Conservation (phyloP, 2,329 filamentous ascomycete species). For the Eurotiales sp. region DNA sequence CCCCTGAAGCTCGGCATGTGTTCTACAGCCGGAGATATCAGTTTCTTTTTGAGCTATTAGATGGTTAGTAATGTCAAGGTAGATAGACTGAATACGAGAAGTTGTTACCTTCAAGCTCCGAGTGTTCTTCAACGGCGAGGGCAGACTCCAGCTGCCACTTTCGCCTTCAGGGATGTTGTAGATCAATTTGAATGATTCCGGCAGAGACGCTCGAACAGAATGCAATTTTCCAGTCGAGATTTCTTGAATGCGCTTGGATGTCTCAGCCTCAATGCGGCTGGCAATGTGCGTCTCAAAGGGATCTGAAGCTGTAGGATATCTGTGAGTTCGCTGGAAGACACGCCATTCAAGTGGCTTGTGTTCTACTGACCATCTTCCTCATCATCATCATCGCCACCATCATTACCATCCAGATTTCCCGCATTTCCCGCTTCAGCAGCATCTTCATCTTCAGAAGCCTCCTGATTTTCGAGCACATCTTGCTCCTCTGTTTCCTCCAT, state of each 20-base stretch:
- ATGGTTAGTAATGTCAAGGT: too few relatives aligned
- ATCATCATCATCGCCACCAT: slow-evolving; percentile 35
- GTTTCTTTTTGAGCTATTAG: slow-evolving; percentile 66
- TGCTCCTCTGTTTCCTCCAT: slow-evolving; percentile 36
- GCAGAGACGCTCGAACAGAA: slow-evolving; percentile 35
- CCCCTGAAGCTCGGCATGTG: slow-evolving; percentile 57
- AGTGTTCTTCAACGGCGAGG: slow-evolving; percentile 29
- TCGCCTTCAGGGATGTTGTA: slow-evolving; percentile 28
- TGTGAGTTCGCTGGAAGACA: neutral
- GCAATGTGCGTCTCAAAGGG: slow-evolving; percentile 81
- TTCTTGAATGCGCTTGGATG: slow-evolving; percentile 51
- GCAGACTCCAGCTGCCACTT: slow-evolving; percentile 21
- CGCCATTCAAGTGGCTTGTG: neutral
- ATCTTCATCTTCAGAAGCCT: slow-evolving; percentile 43
- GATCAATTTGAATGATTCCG: slow-evolving; percentile 29
- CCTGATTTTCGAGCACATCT: slow-evolving; percentile 46
- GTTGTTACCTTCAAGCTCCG: slow-evolving; percentile 33
- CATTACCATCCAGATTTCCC: too few relatives aligned
- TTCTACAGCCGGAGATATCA: slow-evolving; percentile 54
- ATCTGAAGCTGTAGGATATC: slow-evolving; percentile 51
- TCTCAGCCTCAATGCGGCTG: slow-evolving; percentile 58
- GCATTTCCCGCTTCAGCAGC: slow-evolving; percentile 30
- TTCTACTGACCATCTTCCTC: slow-evolving; percentile 26
- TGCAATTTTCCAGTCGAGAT: slow-evolving; percentile 49
- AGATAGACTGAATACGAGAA: too few relatives aligned